Percentiles rank a stretch among this genome's conserved stretches.
Evolutionary conservation across 495 filamentous ascomycete genomes (phyloP).

Genomic region (Penicillium simplicissimum): DNA sequence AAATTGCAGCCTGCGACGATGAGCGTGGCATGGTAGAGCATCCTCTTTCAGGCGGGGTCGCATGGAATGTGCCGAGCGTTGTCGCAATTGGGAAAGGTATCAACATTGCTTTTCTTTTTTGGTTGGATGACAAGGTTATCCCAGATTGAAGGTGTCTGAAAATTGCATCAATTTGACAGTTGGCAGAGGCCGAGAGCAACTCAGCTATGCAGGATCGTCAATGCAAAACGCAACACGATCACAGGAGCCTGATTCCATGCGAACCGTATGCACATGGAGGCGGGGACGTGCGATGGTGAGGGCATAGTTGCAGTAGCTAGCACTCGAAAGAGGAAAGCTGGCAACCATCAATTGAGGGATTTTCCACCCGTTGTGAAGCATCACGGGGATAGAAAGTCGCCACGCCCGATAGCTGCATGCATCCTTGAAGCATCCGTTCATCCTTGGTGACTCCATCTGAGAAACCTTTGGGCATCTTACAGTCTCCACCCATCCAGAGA

Average conservation of each 20-base stretch:
- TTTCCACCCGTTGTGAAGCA: slow-evolving; percentile 38
- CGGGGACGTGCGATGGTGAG: slow-evolving; percentile 38
- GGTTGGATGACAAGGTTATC: slow-evolving; percentile 28
- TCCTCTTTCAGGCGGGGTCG: slow-evolving; percentile 22
- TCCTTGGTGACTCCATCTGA: slow-evolving; percentile 37
- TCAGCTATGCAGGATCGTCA: slow-evolving; percentile 44
- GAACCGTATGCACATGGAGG: slow-evolving; percentile 36
- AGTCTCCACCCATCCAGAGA: slow-evolving; percentile 40
- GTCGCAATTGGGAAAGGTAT: slow-evolving; percentile 23
- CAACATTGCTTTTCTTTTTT: slow-evolving; percentile 23
- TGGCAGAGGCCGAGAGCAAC: slow-evolving; percentile 38
- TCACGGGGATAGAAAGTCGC: slow-evolving; percentile 31
- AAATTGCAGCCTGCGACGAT: slow-evolving; percentile 17
- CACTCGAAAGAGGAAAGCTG: slow-evolving; percentile 27
- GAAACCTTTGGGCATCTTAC: slow-evolving; percentile 38
- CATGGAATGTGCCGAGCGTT: slow-evolving; percentile 21
- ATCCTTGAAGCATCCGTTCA: slow-evolving; percentile 43
- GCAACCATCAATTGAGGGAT: slow-evolving; percentile 45
- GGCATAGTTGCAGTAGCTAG: slow-evolving; percentile 39
- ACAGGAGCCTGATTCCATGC: slow-evolving; percentile 30
- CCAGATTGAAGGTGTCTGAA: slow-evolving; percentile 29
- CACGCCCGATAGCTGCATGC: slow-evolving; percentile 46
- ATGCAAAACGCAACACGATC: slow-evolving; percentile 35
- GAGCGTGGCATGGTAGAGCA: slow-evolving; percentile 14
- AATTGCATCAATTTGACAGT: slow-evolving; percentile 44